phyloP scores from a whole-genome alignment of 2,329 filamentous ascomycete genomes.

The Berkeleyomyces rouxiae region DNA sequence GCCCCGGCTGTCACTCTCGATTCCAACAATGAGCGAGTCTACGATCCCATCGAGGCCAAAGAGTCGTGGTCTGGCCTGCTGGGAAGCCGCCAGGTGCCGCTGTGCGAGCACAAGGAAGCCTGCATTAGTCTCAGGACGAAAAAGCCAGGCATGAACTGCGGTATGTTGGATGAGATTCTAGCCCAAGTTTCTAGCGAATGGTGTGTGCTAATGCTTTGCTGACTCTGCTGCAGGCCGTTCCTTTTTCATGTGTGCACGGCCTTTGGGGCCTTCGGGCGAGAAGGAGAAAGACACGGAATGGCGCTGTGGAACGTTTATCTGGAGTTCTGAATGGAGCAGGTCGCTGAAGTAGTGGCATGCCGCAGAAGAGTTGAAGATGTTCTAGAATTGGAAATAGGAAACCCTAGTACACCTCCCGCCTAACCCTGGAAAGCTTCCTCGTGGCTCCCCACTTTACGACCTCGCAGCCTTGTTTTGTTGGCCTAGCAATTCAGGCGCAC shows the following conservation, averaged over 20 bases:
- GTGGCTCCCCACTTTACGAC: neutral
- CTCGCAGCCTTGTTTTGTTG: neutral
- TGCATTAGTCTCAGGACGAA: conserved; percentile 74
- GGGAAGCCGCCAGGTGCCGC: conserved; percentile 53
- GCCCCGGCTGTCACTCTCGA: neutral
- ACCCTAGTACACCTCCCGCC: neutral
- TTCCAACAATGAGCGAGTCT: conserved; percentile 20
- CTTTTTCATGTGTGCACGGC: conserved; percentile 50
- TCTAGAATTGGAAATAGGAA: neutral
- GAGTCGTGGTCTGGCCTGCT: conserved; percentile 79
- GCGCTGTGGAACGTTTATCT: conserved; percentile 74
- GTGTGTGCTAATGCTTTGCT: too few relatives aligned
- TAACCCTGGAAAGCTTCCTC: neutral
- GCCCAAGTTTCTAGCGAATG: too few relatives aligned
- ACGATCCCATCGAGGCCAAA: conserved; percentile 56
- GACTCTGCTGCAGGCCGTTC: conserved; percentile 31
- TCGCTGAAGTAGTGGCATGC: neutral
- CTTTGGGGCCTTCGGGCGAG: conserved; percentile 67
- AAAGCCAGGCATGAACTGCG: conserved; percentile 74
- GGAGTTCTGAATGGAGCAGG: conserved; percentile 42
- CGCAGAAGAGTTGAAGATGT: too few relatives aligned
- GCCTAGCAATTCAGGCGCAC: neutral
- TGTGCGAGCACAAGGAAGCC: conserved; percentile 76
- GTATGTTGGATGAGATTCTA: conserved; percentile 23
- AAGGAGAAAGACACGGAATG: conserved; percentile 76